These are phyloP conservation scores for Aurantiochytrium sp. DNA, from an alignment of 108 stramenopile genomes.

Conservation along the genomic window DNA sequence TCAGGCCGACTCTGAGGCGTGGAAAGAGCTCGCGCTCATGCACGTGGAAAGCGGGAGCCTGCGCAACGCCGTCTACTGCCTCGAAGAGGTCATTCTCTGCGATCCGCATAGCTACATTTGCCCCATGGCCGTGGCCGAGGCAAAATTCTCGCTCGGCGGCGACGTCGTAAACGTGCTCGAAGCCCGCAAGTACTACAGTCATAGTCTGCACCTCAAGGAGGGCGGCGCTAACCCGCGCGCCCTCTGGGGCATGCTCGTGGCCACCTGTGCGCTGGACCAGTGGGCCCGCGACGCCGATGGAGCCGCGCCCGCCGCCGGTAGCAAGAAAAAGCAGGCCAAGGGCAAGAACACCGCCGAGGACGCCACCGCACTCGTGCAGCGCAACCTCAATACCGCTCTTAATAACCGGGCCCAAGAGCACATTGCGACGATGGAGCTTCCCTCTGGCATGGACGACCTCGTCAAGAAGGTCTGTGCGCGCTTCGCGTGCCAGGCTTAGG, in stretches of 20 bases:
- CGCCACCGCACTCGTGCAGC: not conserved
- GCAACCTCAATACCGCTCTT: not conserved
- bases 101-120: constrained; percentile 10
- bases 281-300: not conserved
- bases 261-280: not conserved
- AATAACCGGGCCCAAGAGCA: not conserved
- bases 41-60: not conserved
- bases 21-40: not conserved
- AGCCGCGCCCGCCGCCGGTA: too few relatives aligned
- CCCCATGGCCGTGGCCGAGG: not conserved
- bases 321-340: not conserved
- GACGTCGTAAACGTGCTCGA: not conserved
- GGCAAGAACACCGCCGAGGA: not conserved
- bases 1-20: constrained; percentile 9
- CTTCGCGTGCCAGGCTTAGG: not conserved
- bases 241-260: not conserved
- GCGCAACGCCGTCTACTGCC: not conserved
- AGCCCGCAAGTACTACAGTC: constrained; percentile 16
- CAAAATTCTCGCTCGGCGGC: not conserved
- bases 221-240: constrained; percentile 1
- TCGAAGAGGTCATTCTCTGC: constrained; percentile 15
- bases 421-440: not conserved
- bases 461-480: not conserved
- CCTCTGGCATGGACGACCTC: not conserved
- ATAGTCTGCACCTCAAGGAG: not conserved